Base-by-base conservation (phyloP, 1,139 yeast species). In the Kluyveromyces sp. region DNA sequence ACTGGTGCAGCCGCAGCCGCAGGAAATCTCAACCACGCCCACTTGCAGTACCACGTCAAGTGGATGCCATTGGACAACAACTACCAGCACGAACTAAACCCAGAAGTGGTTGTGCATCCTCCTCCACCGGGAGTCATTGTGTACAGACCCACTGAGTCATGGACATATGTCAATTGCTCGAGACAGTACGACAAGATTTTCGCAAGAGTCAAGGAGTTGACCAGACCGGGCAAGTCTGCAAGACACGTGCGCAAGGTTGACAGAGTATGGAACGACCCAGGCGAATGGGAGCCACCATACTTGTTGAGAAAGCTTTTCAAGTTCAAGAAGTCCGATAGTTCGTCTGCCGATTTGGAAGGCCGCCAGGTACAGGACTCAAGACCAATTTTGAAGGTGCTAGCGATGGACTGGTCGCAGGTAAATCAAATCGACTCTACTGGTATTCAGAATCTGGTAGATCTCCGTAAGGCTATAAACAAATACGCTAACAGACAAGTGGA, bases 91-190 rank as follows among this genome's bases (percentile, higher is more conserved):
- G 72, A 73, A 54, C 62, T 86, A 50, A 86, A 89, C 62, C 68
- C 75, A 3, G 76, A 74, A 29, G 67, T 88, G 30, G 61, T 68
- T 2, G 78, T 90, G 6, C 65, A 65, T 33, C 84, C 89, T 2
- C 96, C 97, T 25, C 96, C 97, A 34, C 89, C 92, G 1, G 96
- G 97, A 27, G 90, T 89, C 15, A 59, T 89, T 50, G 95, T 89
- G 4, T 89, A 83, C 71, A 77, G 94, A 58, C 87, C 95, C 42
- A 70, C 81, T 35, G 97, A 89, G 58, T 72, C 89, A 7, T 85
- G 86, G 66, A 77, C 86, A 1, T 89, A 88, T 66, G 82, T 95
- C 45, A 89, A 89, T 63, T 75, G 85, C 44, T 81, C 96, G 0
- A 70, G 76, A 52, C 95, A 84, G 65, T 72, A 78, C 41, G 96